Evolutionary conservation across 2,329 filamentous ascomycete genomes (phyloP).

Genomic region (Colletotrichum horii): DNA sequence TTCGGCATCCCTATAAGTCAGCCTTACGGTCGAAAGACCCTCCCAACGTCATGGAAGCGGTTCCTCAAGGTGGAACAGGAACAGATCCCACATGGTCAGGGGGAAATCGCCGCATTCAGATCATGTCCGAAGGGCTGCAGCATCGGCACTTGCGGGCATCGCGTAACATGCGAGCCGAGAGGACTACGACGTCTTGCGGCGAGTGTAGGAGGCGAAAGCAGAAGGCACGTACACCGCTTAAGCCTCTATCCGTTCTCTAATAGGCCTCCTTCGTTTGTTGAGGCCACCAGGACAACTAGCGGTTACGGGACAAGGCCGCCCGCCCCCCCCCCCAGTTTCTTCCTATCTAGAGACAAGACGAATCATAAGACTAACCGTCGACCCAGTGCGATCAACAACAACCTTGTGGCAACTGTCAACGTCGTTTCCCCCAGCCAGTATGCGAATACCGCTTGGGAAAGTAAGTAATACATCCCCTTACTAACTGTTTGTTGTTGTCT

Average conservation of each 20-base stretch:
- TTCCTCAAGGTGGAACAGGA: conserved; percentile 5
- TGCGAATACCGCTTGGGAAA: conserved; percentile 49
- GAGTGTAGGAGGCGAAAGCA: conserved; percentile 59
- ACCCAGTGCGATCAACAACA: conserved; percentile 58
- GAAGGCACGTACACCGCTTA: conserved; percentile 41
- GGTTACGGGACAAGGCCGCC: background rate
- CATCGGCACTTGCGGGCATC: conserved; percentile 29
- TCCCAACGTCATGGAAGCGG: background rate
- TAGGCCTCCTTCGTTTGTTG: background rate
- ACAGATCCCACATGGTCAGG: background rate
- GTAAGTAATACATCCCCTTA: conserved; percentile 22
- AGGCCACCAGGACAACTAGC: background rate
- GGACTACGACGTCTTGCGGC: conserved; percentile 49
- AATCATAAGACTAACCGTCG: background rate
- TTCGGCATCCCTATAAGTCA: conserved; percentile 13
- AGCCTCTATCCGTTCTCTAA: background rate
- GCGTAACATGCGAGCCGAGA: conserved; percentile 32
- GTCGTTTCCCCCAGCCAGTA: conserved; percentile 55
- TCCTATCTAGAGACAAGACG: background rate
- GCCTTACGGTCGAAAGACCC: background rate
- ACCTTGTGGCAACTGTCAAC: conserved; percentile 58
- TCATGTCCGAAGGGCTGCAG: conserved; percentile 41
- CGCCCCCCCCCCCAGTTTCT: background rate
- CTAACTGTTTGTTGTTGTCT: background rate
- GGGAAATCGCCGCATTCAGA: conserved; percentile 7